Evolutionary conservation across 176 grass and related monocot species (phyloP), one percentile per base, ranked within the genome.

Genomic region (Carex kokanica): DNA sequence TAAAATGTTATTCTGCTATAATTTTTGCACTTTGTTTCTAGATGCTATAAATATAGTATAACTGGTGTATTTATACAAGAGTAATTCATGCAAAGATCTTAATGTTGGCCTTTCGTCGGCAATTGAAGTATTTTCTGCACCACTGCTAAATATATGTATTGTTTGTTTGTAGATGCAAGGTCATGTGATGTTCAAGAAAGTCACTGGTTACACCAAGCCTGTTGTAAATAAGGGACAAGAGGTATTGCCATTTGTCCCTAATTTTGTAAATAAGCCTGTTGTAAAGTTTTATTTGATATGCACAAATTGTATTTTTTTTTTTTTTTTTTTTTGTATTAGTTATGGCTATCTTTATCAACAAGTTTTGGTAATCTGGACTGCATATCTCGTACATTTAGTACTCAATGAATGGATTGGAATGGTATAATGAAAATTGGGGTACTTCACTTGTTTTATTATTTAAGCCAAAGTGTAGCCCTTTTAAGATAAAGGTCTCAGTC

Each of bases 161-260:
- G 65, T 75, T 25, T 89, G 21, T 84, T 10, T 80, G 79, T 81
- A 94, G 92, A 86, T 95, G 81, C 87, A n/a, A 81, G 87, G 89
- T 74, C 89, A 89, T 83, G 51, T 85, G 17, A 87, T 87, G 40
- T 94, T 87, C 45, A 91, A 81, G 82, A 86, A 20, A 23, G 86
- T 89, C 78, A 83, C 89, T 79, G 86, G 88, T 63, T 93, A 93
- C 25, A 87, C 91, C 45, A 93, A 93, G 69, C 89, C 89, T 62
- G 91, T 93, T 40, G 88, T 93, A 45, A 87, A 66, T 62, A 91
- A 80, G 40, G 89, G 92, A 85, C 89, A 94, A 89, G 92, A 94
- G 92, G 92, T 95, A 89, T 71, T 60, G 51, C 32, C 81, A 59
- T 53, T 65, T 56, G 14, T 56, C 49, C 14, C 6, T 49, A 56